Conservation (phyloP, 257 asterid species). For the Ilex aquifolium region DNA sequence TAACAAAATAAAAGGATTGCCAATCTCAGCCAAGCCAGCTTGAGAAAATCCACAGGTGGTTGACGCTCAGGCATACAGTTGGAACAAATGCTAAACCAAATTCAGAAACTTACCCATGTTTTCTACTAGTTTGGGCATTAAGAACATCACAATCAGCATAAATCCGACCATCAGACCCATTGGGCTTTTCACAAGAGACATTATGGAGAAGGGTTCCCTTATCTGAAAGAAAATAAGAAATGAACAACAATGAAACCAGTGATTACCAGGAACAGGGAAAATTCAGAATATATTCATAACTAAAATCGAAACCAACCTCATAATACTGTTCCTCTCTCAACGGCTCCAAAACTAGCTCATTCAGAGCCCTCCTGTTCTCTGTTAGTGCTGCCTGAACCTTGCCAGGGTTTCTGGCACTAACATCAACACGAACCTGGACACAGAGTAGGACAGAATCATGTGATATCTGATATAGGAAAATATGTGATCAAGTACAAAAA, state of each 20-base stretch:
- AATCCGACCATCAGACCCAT: conserved; percentile 99
- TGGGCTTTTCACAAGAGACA: conserved; percentile 85
- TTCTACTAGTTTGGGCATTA: conserved; percentile 89
- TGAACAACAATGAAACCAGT: background rate
- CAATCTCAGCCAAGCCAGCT: too few species aligned
- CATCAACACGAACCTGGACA: conserved; percentile 83
- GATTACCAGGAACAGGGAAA: background rate
- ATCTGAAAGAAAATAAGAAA: conserved; percentile 40
- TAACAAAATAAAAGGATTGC: too few species aligned
- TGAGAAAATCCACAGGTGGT: too few species aligned
- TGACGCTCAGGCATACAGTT: too few species aligned
- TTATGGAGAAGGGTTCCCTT: conserved; percentile 72
- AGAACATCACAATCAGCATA: conserved; percentile 82
- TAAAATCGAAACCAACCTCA: conserved; percentile 42
- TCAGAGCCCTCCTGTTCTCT: conserved; percentile 79
- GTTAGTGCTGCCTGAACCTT: conserved; percentile 97
- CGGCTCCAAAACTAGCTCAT: conserved; percentile 87
- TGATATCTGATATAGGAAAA: conserved; percentile 8
- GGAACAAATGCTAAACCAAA: conserved; percentile 2
- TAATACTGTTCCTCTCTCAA: conserved; percentile 85
- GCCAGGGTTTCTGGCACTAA: conserved; percentile 95
- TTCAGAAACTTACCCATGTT: conserved; percentile 58
- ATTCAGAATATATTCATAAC: background rate
- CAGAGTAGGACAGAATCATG: background rate
- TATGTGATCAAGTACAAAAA: conserved; percentile 7